phyloP scores from a whole-genome alignment of 805 yeast genomes.

The Zygotorulaspora danielsina region DNA sequence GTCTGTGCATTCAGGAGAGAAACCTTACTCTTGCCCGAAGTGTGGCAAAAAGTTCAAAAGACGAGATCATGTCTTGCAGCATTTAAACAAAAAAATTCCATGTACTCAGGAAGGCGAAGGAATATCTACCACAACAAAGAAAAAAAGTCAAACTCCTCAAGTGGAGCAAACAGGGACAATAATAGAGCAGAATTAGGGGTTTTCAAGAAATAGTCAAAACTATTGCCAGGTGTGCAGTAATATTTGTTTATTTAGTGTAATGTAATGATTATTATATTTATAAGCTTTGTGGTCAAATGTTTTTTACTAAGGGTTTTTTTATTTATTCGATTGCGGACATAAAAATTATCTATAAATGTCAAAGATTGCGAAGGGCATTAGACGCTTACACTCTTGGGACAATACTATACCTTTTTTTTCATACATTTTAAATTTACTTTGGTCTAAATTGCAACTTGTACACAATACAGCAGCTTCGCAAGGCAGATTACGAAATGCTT shows the following conservation, averaged over 20 bases:
- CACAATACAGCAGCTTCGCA: too few species aligned
- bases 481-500: too few species aligned
- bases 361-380: too few species aligned
- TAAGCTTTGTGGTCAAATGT: too few species aligned
- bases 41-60: slow-evolving; percentile 38
- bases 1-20: slow-evolving; percentile 39
- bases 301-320: not conserved
- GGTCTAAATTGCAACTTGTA: too few species aligned
- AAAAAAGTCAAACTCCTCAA: slow-evolving; percentile 10
- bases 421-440: too few species aligned
- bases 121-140: slow-evolving; percentile 8
- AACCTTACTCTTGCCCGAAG: slow-evolving; percentile 37
- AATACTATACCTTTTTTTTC: too few species aligned
- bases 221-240: slow-evolving; percentile 3
- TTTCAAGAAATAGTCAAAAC: slow-evolving; percentile 1
- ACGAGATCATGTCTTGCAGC: slow-evolving; percentile 38
- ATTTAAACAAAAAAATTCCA: slow-evolving; percentile 37
- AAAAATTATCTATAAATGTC: too few species aligned
- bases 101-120: slow-evolving; percentile 24
- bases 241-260: not conserved
- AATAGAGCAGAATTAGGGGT: slow-evolving; percentile 8
- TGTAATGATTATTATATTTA: too few species aligned
- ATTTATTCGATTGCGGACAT: too few species aligned
- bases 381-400: too few species aligned
- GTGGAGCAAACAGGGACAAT: slow-evolving; percentile 14